Base-by-base conservation (phyloP, 495 filamentous ascomycete species). In the Penicillium taxi region DNA sequence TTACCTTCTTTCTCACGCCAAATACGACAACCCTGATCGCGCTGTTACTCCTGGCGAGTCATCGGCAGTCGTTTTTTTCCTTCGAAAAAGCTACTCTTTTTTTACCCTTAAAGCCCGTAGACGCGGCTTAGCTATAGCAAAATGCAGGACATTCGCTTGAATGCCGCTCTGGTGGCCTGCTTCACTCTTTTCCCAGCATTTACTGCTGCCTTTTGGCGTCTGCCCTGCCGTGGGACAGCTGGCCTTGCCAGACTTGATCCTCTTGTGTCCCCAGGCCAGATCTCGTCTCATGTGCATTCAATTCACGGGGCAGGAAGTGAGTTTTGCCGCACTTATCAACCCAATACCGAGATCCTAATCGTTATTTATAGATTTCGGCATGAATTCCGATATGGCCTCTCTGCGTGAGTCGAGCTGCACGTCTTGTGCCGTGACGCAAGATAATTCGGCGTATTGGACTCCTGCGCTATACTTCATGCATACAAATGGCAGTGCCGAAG, bases 151-250 rank as follows among this genome's bases (percentile, higher is more conserved):
- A 37, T 46, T 43, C 27, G 36, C 18, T 18, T 50, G 13, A 44
- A 42, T 16, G 26, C 53, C 25, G 24, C 41, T 37, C 44, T 62
- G 22, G 44, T 59, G 32, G 52, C 58, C 32, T 45, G 48, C 32
- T 26, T 67, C 17, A 42, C 56, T 20, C 35, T 61, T 26, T 60
- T 61, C 14, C 52, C 68, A 1, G 43, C 58, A 34, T 46, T 55
- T 21, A 58, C 69, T 23, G 48, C 72, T 45, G 88, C 84, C 23
- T 94, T 94, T 60, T 95, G 86, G 86, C 86, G 88, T 60, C 77
- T 94, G 68, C 80, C 80, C 35, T 95, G 88, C 55, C 77, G 69
- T 41, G 78, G 75, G 42, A 69, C 69, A 27, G 67, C 74, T 42
- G 84, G 76, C 47, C 42, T 85, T 52, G 73, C 65, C 31, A 67